These are phyloP conservation scores for Crithidia expoeki DNA, from an alignment of 208 protist species.

Conservation along the genomic window DNA sequence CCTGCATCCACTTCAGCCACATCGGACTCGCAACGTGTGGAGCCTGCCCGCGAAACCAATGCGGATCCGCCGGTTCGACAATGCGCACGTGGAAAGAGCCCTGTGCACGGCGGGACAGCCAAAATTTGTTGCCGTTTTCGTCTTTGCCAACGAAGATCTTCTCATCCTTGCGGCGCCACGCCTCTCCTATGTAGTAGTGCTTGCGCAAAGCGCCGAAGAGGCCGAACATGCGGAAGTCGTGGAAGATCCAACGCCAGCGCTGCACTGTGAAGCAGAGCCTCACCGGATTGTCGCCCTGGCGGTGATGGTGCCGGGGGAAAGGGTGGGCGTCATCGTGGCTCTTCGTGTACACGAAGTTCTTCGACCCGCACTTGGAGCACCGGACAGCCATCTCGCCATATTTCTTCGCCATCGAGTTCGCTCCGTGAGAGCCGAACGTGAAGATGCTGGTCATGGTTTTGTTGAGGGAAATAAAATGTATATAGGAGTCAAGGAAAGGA, in stretches of 20 bases:
- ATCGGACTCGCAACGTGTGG: conserved; percentile 66
- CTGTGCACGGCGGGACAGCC: conserved; percentile 62
- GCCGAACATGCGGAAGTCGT: conserved; percentile 93
- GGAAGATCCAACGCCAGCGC: conserved; percentile 83
- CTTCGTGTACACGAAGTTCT: conserved; percentile 87
- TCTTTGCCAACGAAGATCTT: conserved; percentile 93
- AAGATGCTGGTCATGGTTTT: conserved; percentile 76
- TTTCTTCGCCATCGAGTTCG: conserved; percentile 69
- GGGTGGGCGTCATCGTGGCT: conserved; percentile 71
- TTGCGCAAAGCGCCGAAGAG: conserved; percentile 70
- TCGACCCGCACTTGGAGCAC: conserved; percentile 74
- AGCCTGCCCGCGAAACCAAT: conserved; percentile 87
- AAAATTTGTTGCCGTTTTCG: conserved; percentile 93
- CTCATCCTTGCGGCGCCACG: conserved; percentile 89
- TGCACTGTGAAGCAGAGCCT: conserved; percentile 69
- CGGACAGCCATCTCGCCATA: conserved; percentile 73
- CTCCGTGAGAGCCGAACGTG: conserved; percentile 68
- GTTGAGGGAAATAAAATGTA: conserved; percentile 2
- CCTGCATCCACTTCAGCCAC: conserved; percentile 89
- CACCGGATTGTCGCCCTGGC: conserved; percentile 81
- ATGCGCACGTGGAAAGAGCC: conserved; percentile 66
- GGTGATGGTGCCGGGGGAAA: conserved; percentile 80
- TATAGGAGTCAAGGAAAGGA: neutral
- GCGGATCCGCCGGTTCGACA: conserved; percentile 80
- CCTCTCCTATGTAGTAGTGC: conserved; percentile 89